phyloP scores from a whole-genome alignment of 495 filamentous ascomycete genomes.

The Neurospora sublineolata region DNA sequence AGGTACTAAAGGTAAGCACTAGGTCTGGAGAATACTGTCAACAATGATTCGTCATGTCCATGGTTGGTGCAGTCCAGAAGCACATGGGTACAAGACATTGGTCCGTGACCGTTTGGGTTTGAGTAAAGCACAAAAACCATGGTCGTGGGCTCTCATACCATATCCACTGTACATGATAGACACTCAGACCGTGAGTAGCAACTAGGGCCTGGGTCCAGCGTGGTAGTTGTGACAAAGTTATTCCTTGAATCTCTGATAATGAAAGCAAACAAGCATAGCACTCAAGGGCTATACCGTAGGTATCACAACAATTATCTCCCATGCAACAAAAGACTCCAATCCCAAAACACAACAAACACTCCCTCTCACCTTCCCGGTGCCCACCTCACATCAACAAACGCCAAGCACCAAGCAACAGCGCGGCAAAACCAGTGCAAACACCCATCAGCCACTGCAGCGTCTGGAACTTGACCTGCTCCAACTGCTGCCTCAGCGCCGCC shows the following conservation, averaged over 20 bases:
- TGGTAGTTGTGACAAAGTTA: neutral
- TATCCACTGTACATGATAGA: neutral
- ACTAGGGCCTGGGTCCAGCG: neutral
- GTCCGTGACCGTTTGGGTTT: neutral
- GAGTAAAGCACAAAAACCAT: neutral
- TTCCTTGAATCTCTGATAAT: neutral
- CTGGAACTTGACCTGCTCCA: slow-evolving; percentile 95
- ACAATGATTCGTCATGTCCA: neutral
- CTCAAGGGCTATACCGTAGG: neutral
- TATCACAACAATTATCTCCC: neutral
- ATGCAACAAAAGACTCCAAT: neutral
- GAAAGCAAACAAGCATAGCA: neutral
- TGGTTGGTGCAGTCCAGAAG: neutral
- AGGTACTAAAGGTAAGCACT: neutral
- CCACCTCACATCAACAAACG: slow-evolving; percentile 55
- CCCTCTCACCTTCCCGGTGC: neutral
- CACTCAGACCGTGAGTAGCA: neutral
- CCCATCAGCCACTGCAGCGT: slow-evolving; percentile 98
- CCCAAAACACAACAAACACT: neutral
- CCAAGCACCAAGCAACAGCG: slow-evolving; percentile 92
- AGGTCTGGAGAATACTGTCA: neutral
- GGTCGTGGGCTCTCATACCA: neutral
- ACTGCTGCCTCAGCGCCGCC: slow-evolving; percentile 74
- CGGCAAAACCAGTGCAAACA: slow-evolving; percentile 85
- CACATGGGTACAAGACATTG: neutral